Base-by-base conservation (phyloP, 1,284 basidiomycete species). In the Rhodotorula sp. region DNA sequence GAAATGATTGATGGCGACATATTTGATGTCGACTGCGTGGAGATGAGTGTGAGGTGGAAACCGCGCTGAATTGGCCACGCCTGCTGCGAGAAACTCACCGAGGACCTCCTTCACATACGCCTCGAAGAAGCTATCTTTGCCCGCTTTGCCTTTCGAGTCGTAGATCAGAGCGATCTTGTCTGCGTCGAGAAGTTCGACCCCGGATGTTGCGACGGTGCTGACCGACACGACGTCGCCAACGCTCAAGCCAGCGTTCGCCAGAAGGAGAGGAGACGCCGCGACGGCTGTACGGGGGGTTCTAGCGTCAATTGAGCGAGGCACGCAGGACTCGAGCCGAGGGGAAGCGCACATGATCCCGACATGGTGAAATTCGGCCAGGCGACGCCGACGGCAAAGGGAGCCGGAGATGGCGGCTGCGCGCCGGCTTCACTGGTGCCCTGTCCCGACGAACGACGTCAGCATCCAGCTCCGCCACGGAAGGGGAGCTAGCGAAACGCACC, bases 21-120 rank as follows among this genome's bases (percentile, higher is more conserved):
- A 91, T 79, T 88, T 90, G 29, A 90, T 82, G 77, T 91, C 89
- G 54, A 91, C 91, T 92, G 74, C 1, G 47, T 3, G 29, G n/a
- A 46, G 16, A 21, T 12, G 8, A 54, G 52, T 23, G 7, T 54
- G n/a, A 15, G 14, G n/a, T 15, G 23, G 52, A 23, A 15, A 12
- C 29, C 23, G 8, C 23, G 2, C 14, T n/a, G 10, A 54, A 4
- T 4, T 54, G 12, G 5, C 52, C 26, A 8, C 39, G 1, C 39
- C 3, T 56, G 49, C 20, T 23, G 20, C 54, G 54, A 56, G 12
- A 43, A 58, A 77, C 79, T 78, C 73, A 82, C 81, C 63, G 0
- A 84, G 75, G 0, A 78, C 72, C 75, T 84, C 83, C 70, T 84
- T 84, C 49, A 82, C 75, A n/a, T 82, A 81, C 6, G 81, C 81